These are phyloP conservation scores for Epichloe coenophiala DNA, from an alignment of 2,329 filamentous ascomycete genomes.

Conservation along the genomic window DNA sequence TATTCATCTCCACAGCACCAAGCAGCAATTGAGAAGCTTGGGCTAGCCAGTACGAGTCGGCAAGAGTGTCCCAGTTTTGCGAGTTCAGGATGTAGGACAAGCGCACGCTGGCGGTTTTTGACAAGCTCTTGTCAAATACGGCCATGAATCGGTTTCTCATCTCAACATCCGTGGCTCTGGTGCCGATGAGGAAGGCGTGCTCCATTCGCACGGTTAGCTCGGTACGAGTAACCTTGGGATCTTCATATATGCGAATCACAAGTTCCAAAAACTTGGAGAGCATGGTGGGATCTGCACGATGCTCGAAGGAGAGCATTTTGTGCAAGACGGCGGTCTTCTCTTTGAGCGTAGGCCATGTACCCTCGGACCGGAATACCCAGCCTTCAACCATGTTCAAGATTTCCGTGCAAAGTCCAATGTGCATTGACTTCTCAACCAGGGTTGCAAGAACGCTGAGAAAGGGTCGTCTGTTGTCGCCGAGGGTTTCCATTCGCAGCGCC, in stretches of 20 bases:
- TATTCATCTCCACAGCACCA: slow-evolving; percentile 76
- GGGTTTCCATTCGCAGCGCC: slow-evolving; percentile 77
- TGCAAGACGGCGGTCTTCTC: slow-evolving; percentile 98
- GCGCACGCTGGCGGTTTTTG: slow-evolving; percentile 79
- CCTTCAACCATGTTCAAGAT: slow-evolving; percentile 85
- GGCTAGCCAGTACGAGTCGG: slow-evolving; percentile 91
- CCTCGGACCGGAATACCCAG: slow-evolving; percentile 93
- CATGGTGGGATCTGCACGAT: slow-evolving; percentile 67
- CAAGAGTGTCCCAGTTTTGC: slow-evolving; percentile 94
- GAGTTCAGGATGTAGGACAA: slow-evolving; percentile 78
- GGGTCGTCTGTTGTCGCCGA: slow-evolving; percentile 80
- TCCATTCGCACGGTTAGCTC: slow-evolving; percentile 96
- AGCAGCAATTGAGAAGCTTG: slow-evolving; percentile 90
- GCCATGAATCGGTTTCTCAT: slow-evolving; percentile 96
- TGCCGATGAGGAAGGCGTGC: slow-evolving; percentile 94
- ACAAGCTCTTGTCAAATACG: slow-evolving; percentile 90
- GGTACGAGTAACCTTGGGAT: slow-evolving; percentile 86
- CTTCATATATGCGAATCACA: slow-evolving; percentile 95
- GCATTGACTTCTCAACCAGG: slow-evolving; percentile 87
- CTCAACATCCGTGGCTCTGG: slow-evolving; percentile 80
- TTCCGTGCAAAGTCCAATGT: slow-evolving; percentile 76
- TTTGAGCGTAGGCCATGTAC: slow-evolving; percentile 92
- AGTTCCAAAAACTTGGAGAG: slow-evolving; percentile 88
- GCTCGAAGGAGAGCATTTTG: slow-evolving; percentile 96
- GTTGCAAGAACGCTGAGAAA: slow-evolving; percentile 93